These are phyloP conservation scores for Aspergillus sp. DNA, from an alignment of 2,329 filamentous ascomycete genomes.

Conservation along the genomic window DNA sequence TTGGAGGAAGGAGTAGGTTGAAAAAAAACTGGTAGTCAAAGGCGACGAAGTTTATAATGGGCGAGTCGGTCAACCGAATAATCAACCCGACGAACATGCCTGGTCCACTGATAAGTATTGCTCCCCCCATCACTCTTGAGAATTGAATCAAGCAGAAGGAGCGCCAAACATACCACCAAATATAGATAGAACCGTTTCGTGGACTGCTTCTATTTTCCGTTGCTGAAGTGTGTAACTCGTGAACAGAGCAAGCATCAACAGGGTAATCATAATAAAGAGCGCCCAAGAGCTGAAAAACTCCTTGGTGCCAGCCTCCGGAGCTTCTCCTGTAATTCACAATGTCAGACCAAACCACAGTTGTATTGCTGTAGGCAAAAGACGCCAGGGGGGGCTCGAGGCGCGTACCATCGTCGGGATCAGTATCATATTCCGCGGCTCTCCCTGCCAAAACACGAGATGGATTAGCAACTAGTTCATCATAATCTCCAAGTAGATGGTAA, in stretches of 20 bases:
- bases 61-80: constrained; percentile 77
- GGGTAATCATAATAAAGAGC: constrained; percentile 91
- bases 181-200: constrained; percentile 97
- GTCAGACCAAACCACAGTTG: constrained; percentile 15
- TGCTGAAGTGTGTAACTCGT: constrained; percentile 96
- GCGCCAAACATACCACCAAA: constrained; percentile 70
- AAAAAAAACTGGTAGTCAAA: constrained; percentile 99
- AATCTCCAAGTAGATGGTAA: neutral
- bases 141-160: neutral
- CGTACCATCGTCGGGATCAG: constrained; percentile 42
- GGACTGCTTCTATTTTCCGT: constrained; percentile 94
- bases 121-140: neutral
- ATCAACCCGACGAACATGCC: constrained; percentile 94
- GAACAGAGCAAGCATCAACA: constrained; percentile 92
- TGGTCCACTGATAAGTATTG: constrained; percentile 37
- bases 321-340: constrained; percentile 44
- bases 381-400: constrained; percentile 13
- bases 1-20: constrained; percentile 95
- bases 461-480: constrained; percentile 18
- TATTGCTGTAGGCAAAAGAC: neutral
- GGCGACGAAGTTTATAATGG: constrained; percentile 85
- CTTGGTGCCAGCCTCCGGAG: constrained; percentile 80
- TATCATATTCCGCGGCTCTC: constrained; percentile 36
- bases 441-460: constrained; percentile 22
- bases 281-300: constrained; percentile 97